phyloP scores from a whole-genome alignment of 768 basidiomycete genomes.

The Clitopilus passeckerianus region DNA sequence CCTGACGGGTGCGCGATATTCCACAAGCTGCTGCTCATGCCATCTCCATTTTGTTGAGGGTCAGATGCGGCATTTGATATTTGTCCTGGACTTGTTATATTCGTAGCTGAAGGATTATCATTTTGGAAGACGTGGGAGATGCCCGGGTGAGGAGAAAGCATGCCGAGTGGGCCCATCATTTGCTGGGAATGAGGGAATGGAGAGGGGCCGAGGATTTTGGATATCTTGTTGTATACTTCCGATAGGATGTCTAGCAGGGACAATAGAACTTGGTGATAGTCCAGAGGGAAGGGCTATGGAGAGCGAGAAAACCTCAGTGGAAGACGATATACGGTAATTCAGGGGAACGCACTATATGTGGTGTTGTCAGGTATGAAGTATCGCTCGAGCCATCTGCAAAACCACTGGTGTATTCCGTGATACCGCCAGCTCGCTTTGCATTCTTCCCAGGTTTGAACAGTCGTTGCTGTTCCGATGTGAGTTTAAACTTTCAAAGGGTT shows the following conservation, averaged over 20 bases:
- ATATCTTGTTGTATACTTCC: conserved; percentile 86
- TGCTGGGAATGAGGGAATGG: conserved; percentile 64
- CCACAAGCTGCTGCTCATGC: conserved; percentile 58
- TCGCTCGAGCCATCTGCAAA: conserved; percentile 55
- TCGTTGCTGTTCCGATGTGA: conserved; percentile 29
- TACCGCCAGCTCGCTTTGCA: conserved; percentile 44
- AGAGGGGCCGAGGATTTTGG: conserved; percentile 77
- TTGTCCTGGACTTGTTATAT: conserved; percentile 11
- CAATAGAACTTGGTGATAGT: conserved; percentile 86
- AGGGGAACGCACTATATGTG: conserved; percentile 60
- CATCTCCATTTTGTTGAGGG: not conserved
- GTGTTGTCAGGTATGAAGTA: conserved; percentile 64
- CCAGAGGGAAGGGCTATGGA: conserved; percentile 79
- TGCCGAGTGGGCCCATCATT: conserved; percentile 75
- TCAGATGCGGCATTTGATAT: conserved; percentile 10
- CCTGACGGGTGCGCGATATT: conserved; percentile 56
- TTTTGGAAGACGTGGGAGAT: conserved; percentile 73
- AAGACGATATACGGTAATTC: not conserved
- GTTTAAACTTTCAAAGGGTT: not conserved
- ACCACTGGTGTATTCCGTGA: conserved; percentile 57
- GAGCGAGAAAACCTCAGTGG: not conserved
- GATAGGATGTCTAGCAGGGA: conserved; percentile 87
- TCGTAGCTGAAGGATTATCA: conserved; percentile 22
- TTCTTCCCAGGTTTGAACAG: conserved; percentile 53
- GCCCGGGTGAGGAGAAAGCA: conserved; percentile 75